These are phyloP conservation scores for Lachancea cidri DNA, from an alignment of 805 yeast genomes.

Conservation along the genomic window DNA sequence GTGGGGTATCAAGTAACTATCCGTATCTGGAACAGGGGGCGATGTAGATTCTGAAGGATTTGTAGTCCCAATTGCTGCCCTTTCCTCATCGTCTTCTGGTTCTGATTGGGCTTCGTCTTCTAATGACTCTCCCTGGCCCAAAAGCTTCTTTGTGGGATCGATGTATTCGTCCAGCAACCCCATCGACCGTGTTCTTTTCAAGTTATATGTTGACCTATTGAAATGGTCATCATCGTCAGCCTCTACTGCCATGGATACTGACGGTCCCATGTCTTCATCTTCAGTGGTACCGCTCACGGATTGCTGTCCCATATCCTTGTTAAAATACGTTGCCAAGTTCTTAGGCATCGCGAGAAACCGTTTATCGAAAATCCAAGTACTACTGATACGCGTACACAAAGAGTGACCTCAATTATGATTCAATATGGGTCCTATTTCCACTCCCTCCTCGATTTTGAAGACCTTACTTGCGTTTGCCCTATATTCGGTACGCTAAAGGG, in stretches of 20 bases:
- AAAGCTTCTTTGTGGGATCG: conserved; percentile 40
- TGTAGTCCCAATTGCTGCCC: conserved; percentile 12
- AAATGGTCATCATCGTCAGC: conserved; percentile 70
- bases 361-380: background rate
- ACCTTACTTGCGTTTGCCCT: conserved; percentile 1
- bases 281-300: conserved; percentile 2
- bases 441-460: background rate
- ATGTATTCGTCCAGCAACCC: conserved; percentile 72
- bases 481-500: background rate
- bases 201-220: conserved; percentile 60
- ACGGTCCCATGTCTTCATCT: conserved; percentile 35
- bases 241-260: conserved; percentile 51
- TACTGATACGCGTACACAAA: background rate
- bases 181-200: conserved; percentile 78
- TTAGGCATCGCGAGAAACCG: conserved; percentile 18
- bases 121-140: conserved; percentile 22
- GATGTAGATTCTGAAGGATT: conserved; percentile 29
- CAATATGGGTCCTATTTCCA: background rate
- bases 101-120: conserved; percentile 19
- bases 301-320: conserved; percentile 8
- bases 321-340: conserved; percentile 28
- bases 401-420: background rate
- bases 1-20: conserved; percentile 44
- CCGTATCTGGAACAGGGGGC: conserved; percentile 32
- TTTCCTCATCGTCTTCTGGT: conserved; percentile 6